A percentile compares a stretch with the other conserved stretches of the same genome.
These are phyloP conservation scores for Cytidiella melzeri DNA, from an alignment of 768 basidiomycete species.

Conservation along the genomic window DNA sequence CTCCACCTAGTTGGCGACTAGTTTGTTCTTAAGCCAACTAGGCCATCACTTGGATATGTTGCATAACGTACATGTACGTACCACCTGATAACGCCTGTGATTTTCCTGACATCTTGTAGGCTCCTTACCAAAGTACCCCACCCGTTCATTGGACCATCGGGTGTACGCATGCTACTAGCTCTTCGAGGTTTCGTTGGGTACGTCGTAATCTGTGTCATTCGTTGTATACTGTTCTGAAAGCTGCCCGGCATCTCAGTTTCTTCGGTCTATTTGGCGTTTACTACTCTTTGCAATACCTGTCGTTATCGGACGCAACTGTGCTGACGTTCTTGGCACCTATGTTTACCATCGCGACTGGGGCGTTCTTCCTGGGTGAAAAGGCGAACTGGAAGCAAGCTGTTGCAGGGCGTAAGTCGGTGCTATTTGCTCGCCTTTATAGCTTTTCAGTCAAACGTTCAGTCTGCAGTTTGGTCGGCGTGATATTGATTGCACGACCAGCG, in stretches of 20 bases:
- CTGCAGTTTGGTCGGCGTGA: slow-evolving; percentile 65
- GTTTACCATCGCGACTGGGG: slow-evolving; percentile 54
- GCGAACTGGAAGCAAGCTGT: slow-evolving; percentile 49
- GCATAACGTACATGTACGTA: slow-evolving; percentile 42
- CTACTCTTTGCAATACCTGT: slow-evolving; percentile 67
- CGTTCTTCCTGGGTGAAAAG: slow-evolving; percentile 54
- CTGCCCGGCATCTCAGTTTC: no score
- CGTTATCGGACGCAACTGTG: slow-evolving; percentile 72
- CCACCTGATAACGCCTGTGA: not conserved
- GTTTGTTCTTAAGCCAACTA: slow-evolving; percentile 15
- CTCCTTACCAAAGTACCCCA: slow-evolving; percentile 39
- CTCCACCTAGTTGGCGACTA: not conserved
- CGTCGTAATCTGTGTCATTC: no score
- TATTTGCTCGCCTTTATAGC: not conserved
- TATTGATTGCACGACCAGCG: slow-evolving; percentile 75
- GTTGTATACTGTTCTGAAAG: no score
- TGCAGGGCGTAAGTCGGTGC: slow-evolving; percentile 31
- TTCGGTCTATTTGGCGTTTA: slow-evolving; percentile 67
- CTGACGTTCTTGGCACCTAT: slow-evolving; percentile 72
- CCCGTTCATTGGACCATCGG: slow-evolving; percentile 65
- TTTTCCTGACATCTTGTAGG: slow-evolving; percentile 19
- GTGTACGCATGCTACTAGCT: slow-evolving; percentile 50
- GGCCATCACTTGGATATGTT: slow-evolving; percentile 48
- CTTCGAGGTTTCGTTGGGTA: slow-evolving; percentile 62
- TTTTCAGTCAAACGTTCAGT: slow-evolving; percentile 27